Percentiles rank a stretch among this genome's conserved stretches.
Conservation (phyloP, 441 rosid species). For the Flueggea neowawraea region DNA sequence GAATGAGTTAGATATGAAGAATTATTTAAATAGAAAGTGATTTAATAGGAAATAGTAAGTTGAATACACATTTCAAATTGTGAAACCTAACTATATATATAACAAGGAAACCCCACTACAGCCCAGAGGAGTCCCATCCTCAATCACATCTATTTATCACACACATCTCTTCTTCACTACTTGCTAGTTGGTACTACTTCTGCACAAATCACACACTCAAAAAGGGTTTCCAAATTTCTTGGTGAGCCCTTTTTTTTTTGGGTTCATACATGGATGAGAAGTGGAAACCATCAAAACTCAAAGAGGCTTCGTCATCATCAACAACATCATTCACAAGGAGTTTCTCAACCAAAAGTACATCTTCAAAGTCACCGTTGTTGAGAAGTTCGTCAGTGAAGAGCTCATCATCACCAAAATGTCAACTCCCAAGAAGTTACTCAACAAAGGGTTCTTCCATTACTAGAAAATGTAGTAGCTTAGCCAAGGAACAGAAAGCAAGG, state of each 20-base stretch:
- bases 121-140: too few species aligned
- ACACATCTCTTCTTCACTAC: too few species aligned
- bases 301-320: constrained; percentile 42
- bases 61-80: too few species aligned
- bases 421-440: constrained; percentile 47
- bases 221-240: too few species aligned
- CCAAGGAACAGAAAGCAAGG: constrained; percentile 95
- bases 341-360: constrained; percentile 63
- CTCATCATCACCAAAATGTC: constrained; percentile 42
- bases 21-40: too few species aligned
- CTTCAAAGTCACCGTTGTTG: constrained; percentile 58
- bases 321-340: constrained; percentile 59
- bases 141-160: too few species aligned
- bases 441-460: constrained; percentile 58
- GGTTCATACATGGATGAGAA: constrained; percentile 66
- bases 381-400: constrained; percentile 67
- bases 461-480: constrained; percentile 75
- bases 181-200: too few species aligned
- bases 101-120: too few species aligned
- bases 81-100: too few species aligned
- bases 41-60: too few species aligned
- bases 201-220: too few species aligned
- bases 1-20: too few species aligned
- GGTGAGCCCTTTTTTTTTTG: neutral
- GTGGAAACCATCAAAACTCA: constrained; percentile 66